phyloP scores from a whole-genome alignment of 2,329 filamentous ascomycete species.

The Alternaria longipes region DNA sequence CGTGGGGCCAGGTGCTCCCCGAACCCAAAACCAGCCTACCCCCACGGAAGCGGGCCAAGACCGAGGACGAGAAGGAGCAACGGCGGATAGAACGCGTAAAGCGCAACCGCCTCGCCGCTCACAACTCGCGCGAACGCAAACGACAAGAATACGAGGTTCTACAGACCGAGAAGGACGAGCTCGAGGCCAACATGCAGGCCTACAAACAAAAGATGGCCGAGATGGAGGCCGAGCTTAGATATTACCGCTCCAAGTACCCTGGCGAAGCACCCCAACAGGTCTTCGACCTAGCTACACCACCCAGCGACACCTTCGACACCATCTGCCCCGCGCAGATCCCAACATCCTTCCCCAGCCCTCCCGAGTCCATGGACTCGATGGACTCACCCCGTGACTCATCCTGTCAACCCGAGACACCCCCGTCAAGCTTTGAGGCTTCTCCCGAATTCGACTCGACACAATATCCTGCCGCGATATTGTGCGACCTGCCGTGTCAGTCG shows the following conservation, averaged over 20 bases:
- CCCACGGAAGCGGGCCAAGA: conserved; percentile 97
- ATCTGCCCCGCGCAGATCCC: conserved; percentile 49
- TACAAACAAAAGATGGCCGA: conserved; percentile 59
- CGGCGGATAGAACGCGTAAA: conserved; percentile 96
- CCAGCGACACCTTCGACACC: conserved; percentile 37
- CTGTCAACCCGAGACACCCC: conserved; percentile 51
- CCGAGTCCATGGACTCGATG: conserved; percentile 51
- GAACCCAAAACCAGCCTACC: conserved; percentile 97
- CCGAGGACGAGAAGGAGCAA: conserved; percentile 98
- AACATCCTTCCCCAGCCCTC: conserved; percentile 49
- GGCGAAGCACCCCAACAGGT: conserved; percentile 35
- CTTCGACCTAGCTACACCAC: conserved; percentile 37
- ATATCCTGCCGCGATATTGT: conserved; percentile 99
- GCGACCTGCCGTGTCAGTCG: conserved; percentile 99
- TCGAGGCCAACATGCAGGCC: conserved; percentile 71
- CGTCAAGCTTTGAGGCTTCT: conserved; percentile 53
- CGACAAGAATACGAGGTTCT: conserved; percentile 88
- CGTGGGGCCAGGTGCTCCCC: conserved; percentile 96
- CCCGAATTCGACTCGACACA: conserved; percentile 91
- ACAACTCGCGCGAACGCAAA: conserved; percentile 95
- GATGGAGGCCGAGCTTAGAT: conserved; percentile 60
- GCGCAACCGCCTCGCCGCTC: conserved; percentile 92
- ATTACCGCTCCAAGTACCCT: conserved; percentile 47
- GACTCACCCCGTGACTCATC: conserved; percentile 52
- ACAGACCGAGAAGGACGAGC: conserved; percentile 68